Base-by-base conservation (phyloP, 2,329 filamentous ascomycete species). In the Akanthomyces muscarius region DNA sequence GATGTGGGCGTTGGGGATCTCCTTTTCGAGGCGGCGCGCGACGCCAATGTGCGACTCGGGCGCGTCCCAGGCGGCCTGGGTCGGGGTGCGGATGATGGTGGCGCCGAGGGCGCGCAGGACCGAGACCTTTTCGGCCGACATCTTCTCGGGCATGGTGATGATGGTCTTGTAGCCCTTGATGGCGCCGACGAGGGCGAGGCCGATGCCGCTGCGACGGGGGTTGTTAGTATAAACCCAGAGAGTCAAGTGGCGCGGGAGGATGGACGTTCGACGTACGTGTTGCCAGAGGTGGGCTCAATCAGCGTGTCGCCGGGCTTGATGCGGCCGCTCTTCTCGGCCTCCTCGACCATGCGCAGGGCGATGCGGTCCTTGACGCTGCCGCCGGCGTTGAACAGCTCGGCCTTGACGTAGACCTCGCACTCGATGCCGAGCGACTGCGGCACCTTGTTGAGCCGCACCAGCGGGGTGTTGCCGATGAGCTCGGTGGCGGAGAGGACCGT, bases 151-250 rank as follows among this genome's bases (percentile, higher is more conserved):
- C 52, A 99, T 86, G 13, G 95, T 99, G 76, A 99, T 99, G 78
- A 99, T 98, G 47, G 93, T 96, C 78, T 94, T 94, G 83, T 98
- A 99, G 68, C 93, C 94, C 81, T 97, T 98, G 72, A 99, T 90
- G 18, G 95, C 95, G 63, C 87, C 94, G 21, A 98, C 94, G 41
- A 99, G 86, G 33, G 95, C 95, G 47, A 99, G 83, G 25, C 95
- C 95, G 68, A 99, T 99, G 68, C 95, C 95, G 63, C 81, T 83
- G 60, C 5, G 33, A 36, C 2, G 7, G 16, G 2, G 21, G 0
- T 57, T 60, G 68, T 77, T 65, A 77, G 71, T 60, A 38, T 8
- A 18, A 7, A 2, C 5, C 30, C 28, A 30, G 28, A 6, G 3
- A 28, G 6, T 28, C 28, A 28, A 6, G 6, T 30, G 28, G 28